A percentile compares a stretch with the other conserved stretches of the same genome.
phyloP scores from a whole-genome alignment of 768 basidiomycete species.

The Amanita pseudoporphyria region DNA sequence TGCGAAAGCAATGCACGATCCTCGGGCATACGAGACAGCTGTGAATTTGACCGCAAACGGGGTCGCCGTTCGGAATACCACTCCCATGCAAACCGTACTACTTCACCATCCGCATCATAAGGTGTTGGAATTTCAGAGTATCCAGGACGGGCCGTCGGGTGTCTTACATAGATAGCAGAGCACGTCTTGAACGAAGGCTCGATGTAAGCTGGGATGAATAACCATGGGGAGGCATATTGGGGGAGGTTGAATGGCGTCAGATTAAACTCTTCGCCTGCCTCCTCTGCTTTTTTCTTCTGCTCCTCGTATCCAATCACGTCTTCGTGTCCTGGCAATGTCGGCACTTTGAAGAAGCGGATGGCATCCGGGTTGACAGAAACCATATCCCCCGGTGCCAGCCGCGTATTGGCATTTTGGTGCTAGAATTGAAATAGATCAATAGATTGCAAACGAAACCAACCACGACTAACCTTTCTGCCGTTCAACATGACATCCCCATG shows the following conservation, averaged over 20 bases:
- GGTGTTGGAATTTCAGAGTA: conserved; percentile 95
- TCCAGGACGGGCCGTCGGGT: conserved; percentile 93
- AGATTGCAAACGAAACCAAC: not conserved
- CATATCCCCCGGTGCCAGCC: conserved; percentile 91
- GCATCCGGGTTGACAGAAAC: conserved; percentile 77
- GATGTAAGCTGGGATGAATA: conserved; percentile 90
- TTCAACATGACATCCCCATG: conserved; percentile 86
- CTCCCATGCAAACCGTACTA: conserved; percentile 91
- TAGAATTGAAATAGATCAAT: conserved; percentile 19
- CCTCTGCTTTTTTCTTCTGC: conserved; percentile 7
- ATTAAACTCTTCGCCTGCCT: conserved; percentile 9
- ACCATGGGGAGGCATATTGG: conserved; percentile 76
- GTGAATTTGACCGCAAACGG: conserved; percentile 52
- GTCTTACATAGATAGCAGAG: conserved; percentile 41
- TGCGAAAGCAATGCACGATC: conserved; percentile 34
- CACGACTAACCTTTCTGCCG: conserved; percentile 65
- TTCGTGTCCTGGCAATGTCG: conserved; percentile 24
- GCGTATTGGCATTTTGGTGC: conserved; percentile 79
- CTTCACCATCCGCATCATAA: conserved; percentile 91
- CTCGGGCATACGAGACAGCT: conserved; percentile 56
- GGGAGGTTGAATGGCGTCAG: conserved; percentile 82
- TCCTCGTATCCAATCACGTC: conserved; percentile 20
- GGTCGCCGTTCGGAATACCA: conserved; percentile 77
- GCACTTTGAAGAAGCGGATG: conserved; percentile 65
- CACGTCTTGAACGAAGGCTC: conserved; percentile 41